Base-by-base conservation (phyloP, 2,329 filamentous ascomycete genomes). In the Cephalotrichum gorgonifer region DNA sequence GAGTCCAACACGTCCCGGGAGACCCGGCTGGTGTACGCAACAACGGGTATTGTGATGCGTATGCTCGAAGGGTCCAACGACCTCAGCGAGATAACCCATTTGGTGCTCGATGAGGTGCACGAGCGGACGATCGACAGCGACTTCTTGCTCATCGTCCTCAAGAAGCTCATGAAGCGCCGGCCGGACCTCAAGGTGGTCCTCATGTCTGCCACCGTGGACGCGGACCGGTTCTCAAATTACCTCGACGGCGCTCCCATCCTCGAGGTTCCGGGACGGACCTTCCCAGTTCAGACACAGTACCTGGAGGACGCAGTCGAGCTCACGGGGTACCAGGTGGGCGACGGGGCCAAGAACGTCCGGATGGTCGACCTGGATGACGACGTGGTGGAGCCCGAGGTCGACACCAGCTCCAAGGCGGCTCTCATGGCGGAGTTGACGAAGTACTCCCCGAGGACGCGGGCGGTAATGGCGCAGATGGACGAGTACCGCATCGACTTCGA, bases 171-270 rank as follows among this genome's bases (percentile, higher is more conserved):
- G 68, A 64, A 77, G 27, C 78, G 79, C 55, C 78, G 91, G 48
- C 84, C 83, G 52, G 86, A 95, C 54, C 72, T 98, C 47, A 97
- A 95, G 65, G 85, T 98, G 20, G 77, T 98, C 33, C 76, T 98
- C 44, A 98, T 98, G 93, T 97, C 91, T 55, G 93, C 93, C 11
- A 98, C 93, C 1, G 88, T 98, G 7, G 88, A 98, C 63, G 88
- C 93, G 0, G 83, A 91, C 52, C 83, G 84, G 15, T 96, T 98
- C 62, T 96, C 93, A 0, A 79, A 80, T 11, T 98, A 97, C 60
- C 76, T 98, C 2, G 83, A 84, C 49, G 81, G 83, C 4, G 91
- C 91, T 1, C 91, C 91, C 0, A 81, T 97, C 38, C 72, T 98
- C 48, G 89, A 86, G 52, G 88, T 98, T 14, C 93, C 93, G 2